Evolutionary conservation across 2,329 filamentous ascomycete species (phyloP).

Genomic region (Cladosporium sp.): DNA sequence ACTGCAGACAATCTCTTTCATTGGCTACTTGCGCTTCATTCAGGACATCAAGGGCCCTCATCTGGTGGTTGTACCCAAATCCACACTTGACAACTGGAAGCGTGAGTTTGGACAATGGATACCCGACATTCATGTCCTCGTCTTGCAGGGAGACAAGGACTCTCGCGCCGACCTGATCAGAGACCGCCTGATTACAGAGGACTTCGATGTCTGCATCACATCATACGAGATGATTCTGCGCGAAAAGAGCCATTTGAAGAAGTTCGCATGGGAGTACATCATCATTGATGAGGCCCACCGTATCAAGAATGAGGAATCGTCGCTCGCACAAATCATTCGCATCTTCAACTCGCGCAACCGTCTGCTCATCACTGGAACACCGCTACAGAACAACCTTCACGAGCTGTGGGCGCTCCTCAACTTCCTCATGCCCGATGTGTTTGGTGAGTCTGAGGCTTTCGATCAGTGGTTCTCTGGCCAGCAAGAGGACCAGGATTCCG

Average conservation of each 20-base stretch:
- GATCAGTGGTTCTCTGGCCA: constrained; percentile 97
- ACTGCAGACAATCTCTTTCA: constrained; percentile 92
- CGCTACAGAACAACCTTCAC: constrained; percentile 95
- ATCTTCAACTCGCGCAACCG: constrained; percentile 95
- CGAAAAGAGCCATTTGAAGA: constrained; percentile 91
- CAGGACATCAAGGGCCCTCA: constrained; percentile 89
- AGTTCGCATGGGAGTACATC: constrained; percentile 99
- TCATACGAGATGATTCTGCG: constrained; percentile 99
- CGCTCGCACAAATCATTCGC: constrained; percentile 91
- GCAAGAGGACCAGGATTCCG: constrained; percentile 86
- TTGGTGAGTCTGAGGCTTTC: constrained; percentile 93
- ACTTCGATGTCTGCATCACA: constrained; percentile 97
- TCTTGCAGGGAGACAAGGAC: constrained; percentile 93
- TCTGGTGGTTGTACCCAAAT: constrained; percentile 90
- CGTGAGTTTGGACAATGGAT: constrained; percentile 93
- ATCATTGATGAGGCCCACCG: constrained; percentile 98
- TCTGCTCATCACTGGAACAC: constrained; percentile 92
- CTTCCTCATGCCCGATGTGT: constrained; percentile 96
- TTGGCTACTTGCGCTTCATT: constrained; percentile 91
- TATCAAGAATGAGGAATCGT: constrained; percentile 99
- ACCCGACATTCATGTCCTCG: constrained; percentile 89
- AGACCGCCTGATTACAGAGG: constrained; percentile 85
- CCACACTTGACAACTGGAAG: constrained; percentile 97
- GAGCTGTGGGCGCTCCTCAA: constrained; percentile 97
- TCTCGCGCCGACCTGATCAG: constrained; percentile 86